Base-by-base conservation (phyloP, 345 rosid species). In the Citrus mangshanensis region DNA sequence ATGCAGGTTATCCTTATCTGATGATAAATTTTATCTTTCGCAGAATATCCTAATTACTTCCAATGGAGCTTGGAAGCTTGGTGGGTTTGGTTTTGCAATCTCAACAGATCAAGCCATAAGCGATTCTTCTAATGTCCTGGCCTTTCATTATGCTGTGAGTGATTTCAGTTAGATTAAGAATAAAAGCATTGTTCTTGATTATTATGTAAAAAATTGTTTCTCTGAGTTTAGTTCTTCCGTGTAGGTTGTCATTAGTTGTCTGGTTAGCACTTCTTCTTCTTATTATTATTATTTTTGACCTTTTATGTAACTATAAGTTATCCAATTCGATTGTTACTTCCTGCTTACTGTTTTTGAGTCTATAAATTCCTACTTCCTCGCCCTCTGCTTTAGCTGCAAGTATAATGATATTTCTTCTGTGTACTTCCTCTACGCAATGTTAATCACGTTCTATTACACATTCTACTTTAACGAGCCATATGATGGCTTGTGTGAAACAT, bases 51-150 rank as follows among this genome's bases (percentile, higher is more conserved):
- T 96, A 40, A 90, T 96, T 69, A 96, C 99, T 32, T 90, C 93
- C 58, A 77, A 86, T 85, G 99, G 99, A 79, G 97, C 99, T 56
- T 96, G 99, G 99, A 96, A 96, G 86, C 97, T 96, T 80, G 95
- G 95, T 54, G 99, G 99, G 77, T 96, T 96, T 86, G 91, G 98
- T 24, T 93, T 96, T 89, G 91, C 98, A 72, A 83, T 91, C 80
- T 63, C 97, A 68, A 58, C 87, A 12, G 94, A 92, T 73, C 95
- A 93, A 79, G 85, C 83, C 68, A 82, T 82, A 38, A 84, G 88
- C 65, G 87, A 90, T 82, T 86, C 92, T 77, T 46, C 51, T 4
- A 84, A 81, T 81, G 87, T 81, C 71, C 92, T 86, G 82, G 84
- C 93, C 77, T 96, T 94, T 70, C 98, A 96, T 82, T 96, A 90